These are phyloP conservation scores for Metarhizium humberi DNA, from an alignment of 2,329 filamentous ascomycete species.

Conservation along the genomic window DNA sequence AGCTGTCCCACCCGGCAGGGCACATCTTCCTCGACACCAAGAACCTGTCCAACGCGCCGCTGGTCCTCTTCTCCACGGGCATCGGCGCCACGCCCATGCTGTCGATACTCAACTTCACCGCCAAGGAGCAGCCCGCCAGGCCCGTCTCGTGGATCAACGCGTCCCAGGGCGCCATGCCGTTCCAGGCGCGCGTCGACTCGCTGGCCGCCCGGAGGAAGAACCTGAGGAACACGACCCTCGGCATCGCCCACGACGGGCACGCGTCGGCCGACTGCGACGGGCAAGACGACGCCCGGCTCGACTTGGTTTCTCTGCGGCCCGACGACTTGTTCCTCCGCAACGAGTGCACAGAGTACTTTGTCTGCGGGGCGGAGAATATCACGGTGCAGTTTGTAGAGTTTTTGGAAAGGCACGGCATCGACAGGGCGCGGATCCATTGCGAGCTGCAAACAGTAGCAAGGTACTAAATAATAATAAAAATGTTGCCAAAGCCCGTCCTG, in stretches of 20 bases:
- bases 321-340: slow-evolving; percentile 37
- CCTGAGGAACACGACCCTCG: slow-evolving; percentile 37
- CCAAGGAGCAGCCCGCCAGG: slow-evolving; percentile 33
- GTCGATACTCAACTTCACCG: slow-evolving; percentile 48
- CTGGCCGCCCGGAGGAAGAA: slow-evolving; percentile 29
- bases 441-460: slow-evolving; percentile 34
- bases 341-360: slow-evolving; percentile 40
- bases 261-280: slow-evolving; percentile 34
- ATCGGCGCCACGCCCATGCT: slow-evolving; percentile 51
- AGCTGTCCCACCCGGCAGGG: slow-evolving; percentile 58
- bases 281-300: slow-evolving; percentile 34
- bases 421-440: slow-evolving; percentile 29
- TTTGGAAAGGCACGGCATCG: slow-evolving; percentile 30
- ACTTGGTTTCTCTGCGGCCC: slow-evolving; percentile 33
- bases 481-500: too few relatives aligned
- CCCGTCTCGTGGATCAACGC: slow-evolving; percentile 52
- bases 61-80: slow-evolving; percentile 54
- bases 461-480: slow-evolving; percentile 4
- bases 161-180: slow-evolving; percentile 41
- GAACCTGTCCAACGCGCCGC: slow-evolving; percentile 28
- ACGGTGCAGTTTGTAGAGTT: slow-evolving; percentile 41
- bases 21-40: slow-evolving; percentile 48
- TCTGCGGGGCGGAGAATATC: slow-evolving; percentile 46
- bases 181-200: slow-evolving; percentile 40
- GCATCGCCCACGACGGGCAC: slow-evolving; percentile 32